Evolutionary conservation across 2,329 filamentous ascomycete genomes (phyloP), one percentile per base, ranked within the genome.

Genomic region (Shiraia bambusicola): DNA sequence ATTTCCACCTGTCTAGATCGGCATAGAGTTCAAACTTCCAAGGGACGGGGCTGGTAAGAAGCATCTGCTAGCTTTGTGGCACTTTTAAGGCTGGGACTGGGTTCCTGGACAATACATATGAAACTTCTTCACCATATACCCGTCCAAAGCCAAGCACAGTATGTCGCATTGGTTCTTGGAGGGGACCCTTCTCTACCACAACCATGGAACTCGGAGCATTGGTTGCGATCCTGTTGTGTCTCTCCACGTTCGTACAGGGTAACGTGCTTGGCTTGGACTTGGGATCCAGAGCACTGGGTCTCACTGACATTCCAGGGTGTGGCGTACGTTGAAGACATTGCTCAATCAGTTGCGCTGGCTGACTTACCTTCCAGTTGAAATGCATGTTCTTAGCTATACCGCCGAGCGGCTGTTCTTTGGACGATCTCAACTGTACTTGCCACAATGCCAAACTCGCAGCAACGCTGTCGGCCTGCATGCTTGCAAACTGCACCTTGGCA

Each of bases 401-500:
- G 8, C 14, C 38, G 3, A 54, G 31, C 30, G 46, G 48, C 7
- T 61, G 58, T 28, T 7, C 31, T 9, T 17, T 52, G 3, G 41
- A 37, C 12, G 56, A 61, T 34, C 15, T 37, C 7, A 28, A 43
- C 2, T 61, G 58, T 24, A 29, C 52, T 7, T 61, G 58, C 37
- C 17, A 32, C 0, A 54, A 43, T 35, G 24, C 36, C 6, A 14
- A 39, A 1, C 42, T 60, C 12, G 31, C 39, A 15, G 37, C 46
- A 12, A 28, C n/a, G 0, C 15, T 54, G n/a, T 40, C 52, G 22
- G 47, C 44, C 15, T 62, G 58, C 35, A 40, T 62, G 46, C 54
- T 60, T 16, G 45, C 41, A 4, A 60, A 60, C n/a, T 60, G 58
- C 25, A 62, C 56, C 4, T 58, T 62, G 56, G 49, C 46, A 22